Conservation (phyloP, 805 yeast species). For the Sugiyamaella boreocaroliniensis region DNA sequence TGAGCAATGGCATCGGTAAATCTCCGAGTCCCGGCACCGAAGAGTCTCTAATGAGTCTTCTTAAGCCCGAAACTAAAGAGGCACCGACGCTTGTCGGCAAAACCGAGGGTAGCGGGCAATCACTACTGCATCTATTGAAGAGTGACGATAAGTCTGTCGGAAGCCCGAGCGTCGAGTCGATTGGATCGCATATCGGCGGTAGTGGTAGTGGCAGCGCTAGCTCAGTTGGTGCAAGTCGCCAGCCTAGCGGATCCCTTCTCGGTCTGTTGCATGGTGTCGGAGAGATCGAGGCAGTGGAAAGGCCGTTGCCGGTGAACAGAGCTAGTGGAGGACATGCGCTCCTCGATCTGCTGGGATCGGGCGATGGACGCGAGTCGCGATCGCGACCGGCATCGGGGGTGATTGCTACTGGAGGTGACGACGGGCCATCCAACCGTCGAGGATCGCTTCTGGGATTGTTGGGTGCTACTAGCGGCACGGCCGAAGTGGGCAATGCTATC, state of each 20-base stretch:
- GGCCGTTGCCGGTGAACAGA: conserved; percentile 1
- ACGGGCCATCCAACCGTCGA: not conserved
- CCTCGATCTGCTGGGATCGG: not conserved
- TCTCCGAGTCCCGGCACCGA: no score
- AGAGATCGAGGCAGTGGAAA: not conserved
- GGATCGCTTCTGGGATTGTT: not conserved
- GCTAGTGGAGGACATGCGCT: not conserved
- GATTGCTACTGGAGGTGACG: not conserved
- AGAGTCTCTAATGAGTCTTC: no score
- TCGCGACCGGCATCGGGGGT: not conserved
- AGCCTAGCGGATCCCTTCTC: not conserved
- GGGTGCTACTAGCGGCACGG: not conserved
- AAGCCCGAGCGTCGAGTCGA: no score
- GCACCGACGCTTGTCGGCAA: no score
- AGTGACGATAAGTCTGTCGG: not conserved
- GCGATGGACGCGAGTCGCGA: not conserved
- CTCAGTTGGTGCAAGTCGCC: not conserved
- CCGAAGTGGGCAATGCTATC: not conserved
- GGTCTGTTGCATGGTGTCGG: no score
- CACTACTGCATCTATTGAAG: not conserved
- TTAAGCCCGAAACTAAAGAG: no score
- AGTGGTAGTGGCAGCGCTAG: not conserved
- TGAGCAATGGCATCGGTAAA: no score
- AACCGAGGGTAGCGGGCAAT: not conserved
- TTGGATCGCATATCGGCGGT: no score